A percentile compares a stretch with the other conserved stretches of the same genome.
Evolutionary conservation across 2,329 filamentous ascomycete genomes (phyloP).

Genomic region (Leptographium radiaticola): DNA sequence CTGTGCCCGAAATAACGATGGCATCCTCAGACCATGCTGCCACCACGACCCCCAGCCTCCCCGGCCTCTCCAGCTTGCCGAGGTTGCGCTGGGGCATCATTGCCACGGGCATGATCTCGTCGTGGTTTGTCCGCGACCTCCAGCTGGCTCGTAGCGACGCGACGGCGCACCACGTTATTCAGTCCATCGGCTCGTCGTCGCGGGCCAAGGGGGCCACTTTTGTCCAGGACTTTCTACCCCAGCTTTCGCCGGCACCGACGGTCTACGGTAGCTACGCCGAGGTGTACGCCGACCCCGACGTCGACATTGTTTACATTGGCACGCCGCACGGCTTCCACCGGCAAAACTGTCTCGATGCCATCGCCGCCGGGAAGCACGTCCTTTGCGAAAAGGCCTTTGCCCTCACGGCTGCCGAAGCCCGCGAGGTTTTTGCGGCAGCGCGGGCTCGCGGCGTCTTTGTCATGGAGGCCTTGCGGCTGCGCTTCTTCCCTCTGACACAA

Average conservation of each 20-base stretch:
- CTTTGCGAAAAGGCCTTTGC: conserved; percentile 33
- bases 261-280: conserved; percentile 30
- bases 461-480: conserved; percentile 33
- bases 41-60: too few relatives aligned
- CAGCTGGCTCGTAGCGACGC: conserved; percentile 18
- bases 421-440: conserved; percentile 25
- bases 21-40: neutral
- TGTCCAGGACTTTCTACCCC: conserved; percentile 9
- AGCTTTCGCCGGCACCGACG: conserved; percentile 20
- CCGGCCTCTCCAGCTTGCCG: neutral
- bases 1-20: neutral
- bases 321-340: conserved; percentile 31
- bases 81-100: conserved; percentile 22
- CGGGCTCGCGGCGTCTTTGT: conserved; percentile 26
- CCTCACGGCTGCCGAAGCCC: conserved; percentile 25
- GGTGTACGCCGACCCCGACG: conserved; percentile 25
- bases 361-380: conserved; percentile 27
- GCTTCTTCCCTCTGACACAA: conserved; percentile 25
- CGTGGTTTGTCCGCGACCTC: conserved; percentile 30
- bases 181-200: conserved; percentile 24
- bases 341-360: conserved; percentile 28
- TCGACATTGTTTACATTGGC: conserved; percentile 33
- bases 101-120: conserved; percentile 29
- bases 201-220: conserved; percentile 22
- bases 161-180: conserved; percentile 23